Evolutionary conservation across 2,329 filamentous ascomycete species (phyloP), one percentile per base, ranked within the genome.

Genomic region (Colletotrichum sp.): DNA sequence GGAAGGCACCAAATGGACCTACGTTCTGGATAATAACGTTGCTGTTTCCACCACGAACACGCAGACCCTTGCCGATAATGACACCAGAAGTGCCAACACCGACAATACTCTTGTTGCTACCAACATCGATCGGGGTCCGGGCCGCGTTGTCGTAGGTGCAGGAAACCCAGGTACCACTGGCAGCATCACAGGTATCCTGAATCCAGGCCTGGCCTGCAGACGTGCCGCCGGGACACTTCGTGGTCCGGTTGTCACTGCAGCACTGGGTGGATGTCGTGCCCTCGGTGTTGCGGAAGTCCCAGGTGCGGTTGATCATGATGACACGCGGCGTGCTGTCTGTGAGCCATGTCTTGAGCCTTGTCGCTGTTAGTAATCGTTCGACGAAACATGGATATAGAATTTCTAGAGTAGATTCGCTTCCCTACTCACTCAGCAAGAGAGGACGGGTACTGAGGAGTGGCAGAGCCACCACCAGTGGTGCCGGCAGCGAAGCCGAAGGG

Each of bases 11-110:
- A 36, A 13, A 32, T 63, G 34, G 21, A 24, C 62, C 0, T 12
- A 90, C 79, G 80, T 90, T 90, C 66, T 87, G 88, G 68, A 90
- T 83, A 76, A 90, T 89, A 72, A 90, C 87, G 79, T 90, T 90
- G 78, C 82, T 86, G 28, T 66, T 70, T 30, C 82, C 83, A 13
- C 82, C 81, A 77, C 87, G 86, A 70, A 90, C 81, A 28, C 84
- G 85, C 24, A 90, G 82, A 12, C 86, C 87, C 79, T 87, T 84
- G 75, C 86, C 85, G 26, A 81, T 80, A 5, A 82, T 77, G 1
- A 81, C 78, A 24, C 79, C 81, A 70, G 81, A 79, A 8, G 77
- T 78, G 30, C 79, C 80, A 15, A 76, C 74, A 13, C 81, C 77
- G 3, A 82, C 76, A 67, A 82, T 77, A n/a, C 79, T 81, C 78